A percentile compares a stretch with the other conserved stretches of the same genome.
Conservation (phyloP, 352 stramenopile species). For the Globisporangium carolinianum region DNA sequence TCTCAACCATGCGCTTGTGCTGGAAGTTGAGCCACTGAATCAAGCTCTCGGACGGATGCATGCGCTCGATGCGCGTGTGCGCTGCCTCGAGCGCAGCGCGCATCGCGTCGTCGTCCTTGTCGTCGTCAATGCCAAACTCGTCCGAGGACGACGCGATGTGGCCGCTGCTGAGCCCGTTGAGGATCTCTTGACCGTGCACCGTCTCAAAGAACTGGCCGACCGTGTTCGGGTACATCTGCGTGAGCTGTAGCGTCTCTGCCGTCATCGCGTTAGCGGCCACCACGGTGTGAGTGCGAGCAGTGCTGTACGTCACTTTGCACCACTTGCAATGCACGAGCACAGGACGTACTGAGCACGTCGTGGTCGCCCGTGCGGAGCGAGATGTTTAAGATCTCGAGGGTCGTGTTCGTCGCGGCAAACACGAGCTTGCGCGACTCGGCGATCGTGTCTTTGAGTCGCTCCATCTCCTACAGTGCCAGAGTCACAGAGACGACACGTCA, state of each 20-base stretch:
- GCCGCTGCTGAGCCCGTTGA: conserved; percentile 49
- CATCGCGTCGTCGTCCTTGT: conserved; percentile 34
- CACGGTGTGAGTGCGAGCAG: background rate
- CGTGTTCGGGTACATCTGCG: conserved; percentile 55
- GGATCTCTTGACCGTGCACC: conserved; percentile 43
- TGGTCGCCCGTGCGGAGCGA: conserved; percentile 48
- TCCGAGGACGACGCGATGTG: conserved; percentile 43
- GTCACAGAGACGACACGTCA: background rate
- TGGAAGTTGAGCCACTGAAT: conserved; percentile 74
- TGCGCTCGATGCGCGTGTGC: conserved; percentile 28
- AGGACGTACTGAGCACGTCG: conserved; percentile 42
- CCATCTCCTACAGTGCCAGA: conserved; percentile 34
- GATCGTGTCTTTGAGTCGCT: conserved; percentile 46
- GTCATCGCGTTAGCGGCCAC: background rate
- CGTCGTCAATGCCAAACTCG: conserved; percentile 31
- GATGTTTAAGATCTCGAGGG: conserved; percentile 52
- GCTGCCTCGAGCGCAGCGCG: conserved; percentile 20
- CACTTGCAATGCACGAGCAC: background rate
- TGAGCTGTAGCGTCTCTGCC: conserved; percentile 50
- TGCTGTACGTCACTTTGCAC: too few relatives aligned
- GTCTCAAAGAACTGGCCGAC: conserved; percentile 49
- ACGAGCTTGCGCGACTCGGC: conserved; percentile 50
- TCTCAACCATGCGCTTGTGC: conserved; percentile 32
- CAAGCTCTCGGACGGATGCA: conserved; percentile 46
- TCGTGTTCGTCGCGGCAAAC: conserved; percentile 49